phyloP scores from a whole-genome alignment of 2,329 filamentous ascomycete species.

The Pseudopyrenochaeta lycopersici region DNA sequence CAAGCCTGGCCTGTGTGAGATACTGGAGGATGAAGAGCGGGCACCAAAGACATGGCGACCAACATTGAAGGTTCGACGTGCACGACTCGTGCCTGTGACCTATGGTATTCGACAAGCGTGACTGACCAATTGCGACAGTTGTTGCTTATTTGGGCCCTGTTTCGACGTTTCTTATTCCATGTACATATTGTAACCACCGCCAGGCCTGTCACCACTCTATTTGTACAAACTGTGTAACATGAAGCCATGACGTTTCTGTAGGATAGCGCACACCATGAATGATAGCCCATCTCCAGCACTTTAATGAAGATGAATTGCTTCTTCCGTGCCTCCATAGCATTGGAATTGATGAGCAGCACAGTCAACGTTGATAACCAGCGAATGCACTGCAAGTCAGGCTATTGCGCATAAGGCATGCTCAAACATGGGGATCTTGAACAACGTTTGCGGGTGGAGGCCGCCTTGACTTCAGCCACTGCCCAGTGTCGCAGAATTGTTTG shows the following conservation, averaged over 20 bases:
- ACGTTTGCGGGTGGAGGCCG: not conserved
- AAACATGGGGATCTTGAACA: no score
- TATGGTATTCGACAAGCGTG: not conserved
- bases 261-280: no score
- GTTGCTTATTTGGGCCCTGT: not conserved
- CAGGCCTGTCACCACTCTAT: constrained; percentile 10
- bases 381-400: no score
- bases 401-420: no score
- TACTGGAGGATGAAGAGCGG: constrained; percentile 21
- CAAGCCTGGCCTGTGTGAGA: constrained; percentile 53
- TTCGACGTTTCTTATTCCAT: not conserved
- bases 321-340: not conserved
- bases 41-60: not conserved
- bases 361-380: no score
- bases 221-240: constrained; percentile 39
- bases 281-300: no score
- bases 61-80: not conserved
- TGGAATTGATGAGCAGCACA: no score
- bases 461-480: not conserved
- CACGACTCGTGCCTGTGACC: not conserved
- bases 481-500: not conserved
- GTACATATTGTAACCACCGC: not conserved
- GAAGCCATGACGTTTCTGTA: constrained; percentile 10
- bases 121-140: not conserved
- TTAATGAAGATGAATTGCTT: not conserved